Evolutionary conservation across 179 eudicot species (phyloP), one percentile per base, ranked within the genome.

Genomic region (Drosera spatulata): DNA sequence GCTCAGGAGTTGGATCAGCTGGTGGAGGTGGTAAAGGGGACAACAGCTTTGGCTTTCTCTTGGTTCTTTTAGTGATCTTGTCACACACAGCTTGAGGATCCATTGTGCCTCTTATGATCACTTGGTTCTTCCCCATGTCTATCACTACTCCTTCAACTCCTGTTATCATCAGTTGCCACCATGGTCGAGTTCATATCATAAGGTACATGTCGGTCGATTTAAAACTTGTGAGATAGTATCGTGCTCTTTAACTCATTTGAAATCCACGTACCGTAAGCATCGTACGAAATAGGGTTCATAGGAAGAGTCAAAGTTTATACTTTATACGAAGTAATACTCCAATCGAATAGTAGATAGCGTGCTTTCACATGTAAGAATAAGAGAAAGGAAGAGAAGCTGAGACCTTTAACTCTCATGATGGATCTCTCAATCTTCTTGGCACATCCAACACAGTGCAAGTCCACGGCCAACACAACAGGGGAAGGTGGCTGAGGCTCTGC

Each of bases 381-480:
- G 39, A 4, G 8, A 3, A 0, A 43, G 38, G n/a, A 10, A 10
- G 7, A 3, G n/a, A 22, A 11, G 49, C 9, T 56, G 50, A 55
- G 54, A 89, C 99, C 99, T 86, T 79, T 80, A 59, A 83, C 75
- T 72, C 66, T 93, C 72, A 74, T 69, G 75, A 93, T 79, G 58
- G 85, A 80, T 48, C 77, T 80, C 68, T 93, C 82, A 61, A 90
- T 86, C 80, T 90, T 93, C 80, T 80, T 93, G 1, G 95, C 97
- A 80, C 99, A 93, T 7, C 99, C 99, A 62, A 77, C 82, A 71
- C 99, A 93, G 80, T 93, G 99, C 74, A 93, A 70, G 69, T 93
- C 97, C 37, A 93, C 80, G 60, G 58, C 79, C 62, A 93, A 72
- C n/a, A 93, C 88, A 58, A 82, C 66, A 15, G 97, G 96, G 0